Evolutionary conservation across 2,329 filamentous ascomycete species (phyloP).

Genomic region (Monosporascus ibericus): DNA sequence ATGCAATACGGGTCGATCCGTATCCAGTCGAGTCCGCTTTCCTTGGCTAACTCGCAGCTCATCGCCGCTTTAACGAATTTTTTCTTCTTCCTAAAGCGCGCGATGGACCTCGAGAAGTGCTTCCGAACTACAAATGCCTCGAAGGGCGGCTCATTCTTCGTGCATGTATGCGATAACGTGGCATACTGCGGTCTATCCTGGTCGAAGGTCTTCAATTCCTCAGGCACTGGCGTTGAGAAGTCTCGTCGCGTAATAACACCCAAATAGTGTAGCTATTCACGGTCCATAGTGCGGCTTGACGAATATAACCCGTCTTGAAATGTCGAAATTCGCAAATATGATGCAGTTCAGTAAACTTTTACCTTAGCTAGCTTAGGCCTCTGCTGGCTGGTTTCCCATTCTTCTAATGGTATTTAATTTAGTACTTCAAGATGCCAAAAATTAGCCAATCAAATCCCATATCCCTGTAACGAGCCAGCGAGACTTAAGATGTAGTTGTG

Average conservation of each 20-base stretch:
- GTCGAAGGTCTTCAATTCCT: background rate
- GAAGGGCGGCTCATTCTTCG: background rate
- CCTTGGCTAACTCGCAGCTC: background rate
- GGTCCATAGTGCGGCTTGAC: too few species aligned
- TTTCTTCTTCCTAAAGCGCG: background rate
- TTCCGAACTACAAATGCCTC: background rate
- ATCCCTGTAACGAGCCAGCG: too few species aligned
- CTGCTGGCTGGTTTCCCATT: too few species aligned
- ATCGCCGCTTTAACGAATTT: background rate
- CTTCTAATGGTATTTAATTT: too few species aligned
- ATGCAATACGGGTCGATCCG: conserved; percentile 1
- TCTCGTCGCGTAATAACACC: background rate
- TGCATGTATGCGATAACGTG: conserved; percentile 13
- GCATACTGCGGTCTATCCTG: conserved; percentile 7
- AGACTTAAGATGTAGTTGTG: too few species aligned
- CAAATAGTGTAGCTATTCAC: too few species aligned
- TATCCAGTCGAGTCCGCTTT: background rate
- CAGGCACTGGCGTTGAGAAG: background rate
- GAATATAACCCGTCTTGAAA: too few species aligned
- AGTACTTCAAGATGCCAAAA: too few species aligned
- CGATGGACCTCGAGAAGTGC: background rate
- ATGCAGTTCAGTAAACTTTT: too few species aligned
- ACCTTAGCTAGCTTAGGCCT: too few species aligned
- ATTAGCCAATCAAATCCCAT: too few species aligned
- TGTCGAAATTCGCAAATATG: too few species aligned